A percentile compares a stretch with the other conserved stretches of the same genome.
phyloP scores from a whole-genome alignment of 2,329 filamentous ascomycete species.

The Sporothrix variecibatus region DNA sequence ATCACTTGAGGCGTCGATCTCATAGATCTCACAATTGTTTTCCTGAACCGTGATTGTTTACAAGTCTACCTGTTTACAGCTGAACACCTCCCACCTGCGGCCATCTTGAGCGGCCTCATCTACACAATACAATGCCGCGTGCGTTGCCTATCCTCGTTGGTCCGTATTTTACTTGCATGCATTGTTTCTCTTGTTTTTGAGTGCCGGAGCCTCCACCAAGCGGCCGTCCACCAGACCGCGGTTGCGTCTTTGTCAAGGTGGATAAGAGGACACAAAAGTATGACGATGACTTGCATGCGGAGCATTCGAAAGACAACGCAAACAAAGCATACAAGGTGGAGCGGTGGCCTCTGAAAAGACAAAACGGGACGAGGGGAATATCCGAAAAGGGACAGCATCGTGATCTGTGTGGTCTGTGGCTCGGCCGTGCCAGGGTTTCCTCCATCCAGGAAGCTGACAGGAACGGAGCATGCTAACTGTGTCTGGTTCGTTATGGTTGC shows the following conservation, averaged over 20 bases:
- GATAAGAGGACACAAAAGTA: background rate
- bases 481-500: background rate
- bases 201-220: background rate
- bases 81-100: background rate
- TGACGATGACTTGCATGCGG: conserved; percentile 12
- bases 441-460: background rate
- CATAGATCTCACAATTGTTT: background rate
- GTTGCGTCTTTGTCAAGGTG: background rate
- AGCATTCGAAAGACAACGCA: background rate
- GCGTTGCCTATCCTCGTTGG: background rate
- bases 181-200: background rate
- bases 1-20: background rate
- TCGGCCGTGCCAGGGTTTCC: background rate
- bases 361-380: background rate
- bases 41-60: background rate
- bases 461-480: background rate
- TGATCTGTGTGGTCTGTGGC: background rate
- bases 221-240: background rate
- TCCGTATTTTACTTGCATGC: background rate
- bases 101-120: background rate
- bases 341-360: background rate
- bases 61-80: background rate
- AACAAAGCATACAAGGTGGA: background rate
- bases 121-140: conserved; percentile 5
- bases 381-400: background rate